These are phyloP conservation scores for Hypoxylon rubiginosum DNA, from an alignment of 2,329 filamentous ascomycete species.

Conservation along the genomic window DNA sequence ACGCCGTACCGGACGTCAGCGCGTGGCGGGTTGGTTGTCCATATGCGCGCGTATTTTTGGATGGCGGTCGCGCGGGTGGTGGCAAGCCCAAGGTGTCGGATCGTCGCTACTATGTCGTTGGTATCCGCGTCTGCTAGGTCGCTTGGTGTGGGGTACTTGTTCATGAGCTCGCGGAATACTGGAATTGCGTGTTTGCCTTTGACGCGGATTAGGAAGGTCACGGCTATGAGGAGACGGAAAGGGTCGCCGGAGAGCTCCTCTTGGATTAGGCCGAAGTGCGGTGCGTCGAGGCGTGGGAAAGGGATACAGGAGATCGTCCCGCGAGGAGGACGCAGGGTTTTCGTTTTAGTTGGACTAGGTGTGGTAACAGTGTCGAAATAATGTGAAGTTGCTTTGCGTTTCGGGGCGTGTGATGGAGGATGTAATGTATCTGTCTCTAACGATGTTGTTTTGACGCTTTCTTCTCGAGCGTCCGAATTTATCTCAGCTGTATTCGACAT, in stretches of 20 bases:
- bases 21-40: conserved; percentile 73
- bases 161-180: conserved; percentile 76
- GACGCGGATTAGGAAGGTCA: conserved; percentile 88
- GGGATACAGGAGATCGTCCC: conserved; percentile 68
- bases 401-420: conserved; percentile 16
- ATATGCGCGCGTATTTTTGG: conserved; percentile 77
- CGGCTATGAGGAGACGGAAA: conserved; percentile 84
- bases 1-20: conserved; percentile 68
- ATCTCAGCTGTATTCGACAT: background rate
- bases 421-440: background rate
- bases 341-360: conserved; percentile 37
- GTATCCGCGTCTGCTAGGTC: conserved; percentile 70
- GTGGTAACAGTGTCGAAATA: conserved; percentile 49
- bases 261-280: conserved; percentile 83
- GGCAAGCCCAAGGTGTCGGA: conserved; percentile 79
- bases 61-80: conserved; percentile 76
- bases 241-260: conserved; percentile 81
- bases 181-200: conserved; percentile 81
- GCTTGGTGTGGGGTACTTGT: conserved; percentile 74
- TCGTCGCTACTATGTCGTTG: conserved; percentile 70
- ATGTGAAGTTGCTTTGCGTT: conserved; percentile 50
- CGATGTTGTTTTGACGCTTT: background rate
- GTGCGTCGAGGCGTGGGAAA: conserved; percentile 75
- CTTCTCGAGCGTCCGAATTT: background rate
- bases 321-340: conserved; percentile 54